Evolutionary conservation across 345 rosid genomes (phyloP).

Genomic region (Fremontodendron californicum): DNA sequence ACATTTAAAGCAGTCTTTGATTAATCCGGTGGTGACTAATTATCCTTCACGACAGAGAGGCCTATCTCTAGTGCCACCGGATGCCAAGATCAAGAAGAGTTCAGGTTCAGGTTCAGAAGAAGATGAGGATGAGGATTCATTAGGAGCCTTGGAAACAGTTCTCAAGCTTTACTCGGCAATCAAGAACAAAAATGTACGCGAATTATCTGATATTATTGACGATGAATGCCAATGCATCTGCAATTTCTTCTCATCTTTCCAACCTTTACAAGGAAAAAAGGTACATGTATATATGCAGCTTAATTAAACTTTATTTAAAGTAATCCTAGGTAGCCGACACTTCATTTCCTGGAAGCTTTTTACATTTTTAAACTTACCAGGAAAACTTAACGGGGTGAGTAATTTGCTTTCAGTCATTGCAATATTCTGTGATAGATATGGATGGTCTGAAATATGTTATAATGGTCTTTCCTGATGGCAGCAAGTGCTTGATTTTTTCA

Average conservation of each 20-base stretch:
- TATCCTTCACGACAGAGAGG: conserved; percentile 6
- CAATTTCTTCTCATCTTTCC: conserved; percentile 50
- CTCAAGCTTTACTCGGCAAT: conserved; percentile 52
- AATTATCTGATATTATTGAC: conserved; percentile 52
- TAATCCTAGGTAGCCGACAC: neutral
- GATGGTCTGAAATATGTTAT: neutral
- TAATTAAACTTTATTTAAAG: neutral
- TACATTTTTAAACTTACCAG: neutral
- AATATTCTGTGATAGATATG: neutral
- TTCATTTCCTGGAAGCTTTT: neutral
- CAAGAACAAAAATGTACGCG: conserved; percentile 37
- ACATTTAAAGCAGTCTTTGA: neutral
- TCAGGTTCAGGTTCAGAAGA: conserved; percentile 15
- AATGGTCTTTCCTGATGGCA: conserved; percentile 22
- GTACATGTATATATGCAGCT: conserved; percentile 21
- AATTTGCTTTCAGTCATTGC: neutral
- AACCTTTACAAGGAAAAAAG: conserved; percentile 67
- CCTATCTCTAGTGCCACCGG: conserved; percentile 15
- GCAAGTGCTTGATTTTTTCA: conserved; percentile 73
- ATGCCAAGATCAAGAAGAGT: conserved; percentile 10
- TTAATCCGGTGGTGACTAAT: neutral
- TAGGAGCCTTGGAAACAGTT: conserved; percentile 52
- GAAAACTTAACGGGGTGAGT: neutral
- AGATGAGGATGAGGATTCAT: conserved; percentile 32
- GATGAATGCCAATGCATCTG: conserved; percentile 70